Evolutionary conservation across 306 rosid species (phyloP), one percentile per base, ranked within the genome.

Genomic region (Glycine soja): DNA sequence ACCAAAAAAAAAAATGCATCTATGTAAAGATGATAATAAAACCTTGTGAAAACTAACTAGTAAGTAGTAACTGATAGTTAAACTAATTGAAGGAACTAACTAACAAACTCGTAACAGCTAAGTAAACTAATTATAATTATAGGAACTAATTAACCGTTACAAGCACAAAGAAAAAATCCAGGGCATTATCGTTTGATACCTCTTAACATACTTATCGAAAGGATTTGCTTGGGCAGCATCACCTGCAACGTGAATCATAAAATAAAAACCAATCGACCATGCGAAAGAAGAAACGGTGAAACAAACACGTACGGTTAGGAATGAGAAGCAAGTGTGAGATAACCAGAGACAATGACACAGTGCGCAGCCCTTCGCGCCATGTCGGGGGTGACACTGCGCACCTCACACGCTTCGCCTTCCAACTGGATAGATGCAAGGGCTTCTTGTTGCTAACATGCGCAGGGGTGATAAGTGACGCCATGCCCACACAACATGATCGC

Each of bases 201-300:
- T 91, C 85, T 93, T 93, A 64, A 93, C 86, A 75, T 91, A 95
- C 74, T 86, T 95, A 66, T 93, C 99, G 4, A 93, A 80, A 48
- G 73, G 12, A 82, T 83, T 81, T 19, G 87, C 99, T 4, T 90
- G 92, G 74, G 82, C 87, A 46, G 85, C 83, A 59, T 90, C 88
- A 72, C 82, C 99, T 95, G 91, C 85, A 76, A 64, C 15, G 38
- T 38, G 18, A 34, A 56, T 48, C 7, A 1, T 2, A n/a, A 16
- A 65, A 1, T 2, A n/a, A 34, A 65, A 7, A 81, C 1, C 5
- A 54, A 65, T n/a, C 6, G 62, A 64, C 63, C 2, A 58, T 30
- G 48, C 6, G 19, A 51, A 63, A 64, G 8, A 13, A 42, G 9
- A 77, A 42, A 2, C 16, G 76, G 10, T 11, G 12, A 68, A 40